Evolutionary conservation across 495 filamentous ascomycete species (phyloP), one percentile per base, ranked within the genome.

Genomic region (Mytilinidion resinicola): DNA sequence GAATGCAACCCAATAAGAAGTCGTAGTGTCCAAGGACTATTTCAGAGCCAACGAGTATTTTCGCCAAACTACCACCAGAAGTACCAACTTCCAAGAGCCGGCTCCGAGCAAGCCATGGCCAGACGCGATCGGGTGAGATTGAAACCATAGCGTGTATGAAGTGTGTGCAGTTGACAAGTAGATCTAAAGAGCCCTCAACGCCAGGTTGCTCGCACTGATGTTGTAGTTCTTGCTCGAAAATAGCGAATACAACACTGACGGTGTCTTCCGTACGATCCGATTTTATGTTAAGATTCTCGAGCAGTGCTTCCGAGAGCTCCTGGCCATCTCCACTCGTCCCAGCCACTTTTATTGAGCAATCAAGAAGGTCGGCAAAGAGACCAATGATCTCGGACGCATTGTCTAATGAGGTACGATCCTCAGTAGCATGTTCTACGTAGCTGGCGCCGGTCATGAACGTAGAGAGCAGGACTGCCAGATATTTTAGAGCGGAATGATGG

Each of bases 51-150:
- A 83, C 86, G 10, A 95, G 77, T 60, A 96, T 82, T 34, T 80
- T 80, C 21, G 84, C 77, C 57, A 97, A 78, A 47, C 84, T 79
- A 11, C 90, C 87, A 11, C 86, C 86, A 61, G 83, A 82, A 2
- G 86, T 82, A 66, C 87, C 82, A 30, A 80, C 78, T 37, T 85
- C 86, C 47, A 96, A 77, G 21, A 98, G 78, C 42, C 78, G 78
- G 68, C 87, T 95, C 50, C 89, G 79, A 5, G 86, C 80, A 66
- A 98, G 81, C 66, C 91, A 89, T 4, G 90, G 87, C 92, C 92
- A 98, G 1, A 96, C 83, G 56, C 91, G 76, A 44, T 83, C 84
- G 4, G 92, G 91, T 25, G 85, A 75, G n/a, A 95, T 73, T 6
- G 77, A 74, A 4, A 90, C 68, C 9, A 93, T 72, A 17, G 82